Conservation (phyloP, 2,329 filamentous ascomycete species). For the Fusarium anguioides region DNA sequence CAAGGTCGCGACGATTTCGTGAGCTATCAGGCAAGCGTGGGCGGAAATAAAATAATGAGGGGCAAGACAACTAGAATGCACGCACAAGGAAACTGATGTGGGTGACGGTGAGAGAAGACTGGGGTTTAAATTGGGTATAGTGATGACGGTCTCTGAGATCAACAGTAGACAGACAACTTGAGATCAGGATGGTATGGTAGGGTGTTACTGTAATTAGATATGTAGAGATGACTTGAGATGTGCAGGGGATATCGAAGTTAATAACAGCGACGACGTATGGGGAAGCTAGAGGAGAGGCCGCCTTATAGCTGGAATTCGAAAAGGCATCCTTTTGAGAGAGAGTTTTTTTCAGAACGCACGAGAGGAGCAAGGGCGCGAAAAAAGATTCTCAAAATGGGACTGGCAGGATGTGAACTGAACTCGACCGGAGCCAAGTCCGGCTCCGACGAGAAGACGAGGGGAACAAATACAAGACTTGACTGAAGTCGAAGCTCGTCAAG, state of each 20-base stretch:
- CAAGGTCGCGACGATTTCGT: constrained; percentile 27
- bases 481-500: constrained; percentile 35
- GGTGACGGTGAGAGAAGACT: constrained; percentile 25
- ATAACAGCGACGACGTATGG: constrained; percentile 35
- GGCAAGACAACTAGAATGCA: constrained; percentile 31
- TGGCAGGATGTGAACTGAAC: constrained; percentile 46
- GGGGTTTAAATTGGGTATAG: constrained; percentile 37
- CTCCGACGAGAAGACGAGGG: constrained; percentile 46
- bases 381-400: constrained; percentile 47
- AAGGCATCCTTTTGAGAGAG: constrained; percentile 41
- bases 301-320: constrained; percentile 34
- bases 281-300: constrained; percentile 37
- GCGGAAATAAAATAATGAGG: constrained; percentile 36
- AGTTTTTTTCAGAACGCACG: constrained; percentile 40
- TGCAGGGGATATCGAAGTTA: constrained; percentile 20
- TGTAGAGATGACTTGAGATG: constrained; percentile 13
- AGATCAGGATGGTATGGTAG: too few relatives aligned
- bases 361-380: constrained; percentile 42
- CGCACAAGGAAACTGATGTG: constrained; percentile 32
- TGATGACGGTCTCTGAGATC: constrained; percentile 28
- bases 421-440: constrained; percentile 47
- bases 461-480: constrained; percentile 42
- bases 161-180: too few relatives aligned
- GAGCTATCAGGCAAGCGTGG: constrained; percentile 25
- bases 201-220: too few relatives aligned